Evolutionary conservation across 345 rosid genomes (phyloP).

Genomic region (Luvunga scandens): DNA sequence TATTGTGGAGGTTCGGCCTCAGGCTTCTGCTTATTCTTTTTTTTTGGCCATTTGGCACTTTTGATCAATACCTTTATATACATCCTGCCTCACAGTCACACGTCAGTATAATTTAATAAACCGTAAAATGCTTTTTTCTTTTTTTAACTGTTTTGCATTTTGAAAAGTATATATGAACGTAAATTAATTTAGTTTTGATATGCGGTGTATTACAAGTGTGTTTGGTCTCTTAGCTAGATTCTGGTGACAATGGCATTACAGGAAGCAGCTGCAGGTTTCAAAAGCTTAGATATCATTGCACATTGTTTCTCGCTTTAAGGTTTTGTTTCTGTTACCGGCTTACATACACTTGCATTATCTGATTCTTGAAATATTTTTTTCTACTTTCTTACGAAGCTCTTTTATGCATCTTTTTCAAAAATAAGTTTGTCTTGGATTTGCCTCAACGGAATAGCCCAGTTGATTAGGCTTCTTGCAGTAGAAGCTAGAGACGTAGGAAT

Average conservation of each 20-base stretch:
- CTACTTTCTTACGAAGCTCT: neutral
- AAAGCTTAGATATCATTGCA: neutral
- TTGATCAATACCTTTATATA: conserved; percentile 5
- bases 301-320: conserved; percentile 6
- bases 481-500: neutral
- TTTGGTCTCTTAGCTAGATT: conserved; percentile 10
- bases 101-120: no score
- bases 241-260: conserved; percentile 18
- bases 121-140: no score
- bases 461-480: neutral
- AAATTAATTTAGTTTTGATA: neutral
- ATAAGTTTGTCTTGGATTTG: neutral
- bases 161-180: no score
- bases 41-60: conserved; percentile 30
- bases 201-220: neutral
- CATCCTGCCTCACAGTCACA: conserved; percentile 22
- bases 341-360: neutral
- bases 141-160: no score
- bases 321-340: neutral
- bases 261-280: conserved; percentile 2
- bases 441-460: neutral
- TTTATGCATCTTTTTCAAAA: no score
- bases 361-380: neutral
- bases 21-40: conserved; percentile 3
- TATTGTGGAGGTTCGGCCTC: conserved; percentile 17